Evolutionary conservation across 495 filamentous ascomycete species (phyloP), one percentile per base, ranked within the genome.

Genomic region (Lindgomyces ingoldianus): DNA sequence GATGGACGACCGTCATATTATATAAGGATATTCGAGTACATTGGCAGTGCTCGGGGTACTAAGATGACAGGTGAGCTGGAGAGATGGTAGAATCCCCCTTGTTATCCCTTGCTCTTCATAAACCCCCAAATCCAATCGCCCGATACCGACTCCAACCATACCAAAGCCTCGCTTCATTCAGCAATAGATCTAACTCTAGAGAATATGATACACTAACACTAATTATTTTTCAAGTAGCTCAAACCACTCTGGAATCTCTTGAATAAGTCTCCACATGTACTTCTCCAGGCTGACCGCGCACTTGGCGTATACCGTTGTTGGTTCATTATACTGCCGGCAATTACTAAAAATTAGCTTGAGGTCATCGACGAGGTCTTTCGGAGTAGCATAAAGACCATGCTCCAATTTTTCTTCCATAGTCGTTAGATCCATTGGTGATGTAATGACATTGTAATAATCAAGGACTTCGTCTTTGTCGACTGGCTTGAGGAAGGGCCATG

Each of bases 361-460:
- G 74, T 98, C 94, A 57, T 83, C 85, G 77, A 94, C 87, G 72
- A 98, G 98, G 60, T 98, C 94, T 69, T 98, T 92, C 4, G 93
- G 91, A 0, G 85, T 91, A 10, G 85, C 84, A 72, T 98, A 98
- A 72, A 89, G 85, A 74, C 98, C 95, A 46, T 91, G 91, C 70
- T 98, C 93, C 51, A 94, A 88, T 76, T 96, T 95, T 63, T 85
- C 85, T 74, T 98, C 94, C 95, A 98, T 98, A 9, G 93, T 96
- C 26, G 83, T 85, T 42, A 98, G 79, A 74, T 98, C 94, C 94
- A 98, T 98, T 12, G 94, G 95, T 76, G 96, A 91, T 74, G 91
- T 89, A 79, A 98, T 98, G 41, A 98, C 93, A 65, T 96, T 91
- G 79, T 98, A 98, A 78, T 98, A 98, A 72, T 98, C 95, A 0